These are phyloP conservation scores for Alternaria brassicae DNA, from an alignment of 2,329 filamentous ascomycete genomes.

Conservation along the genomic window DNA sequence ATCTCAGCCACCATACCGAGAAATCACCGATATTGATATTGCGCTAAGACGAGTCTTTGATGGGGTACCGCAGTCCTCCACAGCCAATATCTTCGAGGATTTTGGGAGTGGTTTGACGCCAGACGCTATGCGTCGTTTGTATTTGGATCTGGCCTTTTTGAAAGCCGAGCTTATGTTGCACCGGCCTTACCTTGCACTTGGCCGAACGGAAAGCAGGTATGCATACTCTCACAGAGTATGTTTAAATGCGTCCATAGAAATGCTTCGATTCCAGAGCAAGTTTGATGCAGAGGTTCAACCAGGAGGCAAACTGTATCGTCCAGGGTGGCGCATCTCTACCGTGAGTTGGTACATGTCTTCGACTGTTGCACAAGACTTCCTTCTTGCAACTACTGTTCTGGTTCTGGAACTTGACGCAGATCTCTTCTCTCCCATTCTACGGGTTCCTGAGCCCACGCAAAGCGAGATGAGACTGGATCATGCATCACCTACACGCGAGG, in stretches of 20 bases:
- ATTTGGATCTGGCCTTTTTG: slow-evolving; percentile 42
- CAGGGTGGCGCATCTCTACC: slow-evolving; percentile 45
- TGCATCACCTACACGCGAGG: slow-evolving; percentile 31
- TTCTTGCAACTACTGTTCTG: slow-evolving; percentile 58
- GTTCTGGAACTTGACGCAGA: slow-evolving; percentile 53
- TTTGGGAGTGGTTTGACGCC: slow-evolving; percentile 18
- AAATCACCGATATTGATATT: slow-evolving; percentile 39
- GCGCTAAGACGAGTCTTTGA: slow-evolving; percentile 31
- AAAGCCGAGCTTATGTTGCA: slow-evolving; percentile 49
- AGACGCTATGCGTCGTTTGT: slow-evolving; percentile 37
- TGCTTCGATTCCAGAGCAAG: slow-evolving; percentile 54
- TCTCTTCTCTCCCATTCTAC: slow-evolving; percentile 23
- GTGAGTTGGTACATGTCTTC: slow-evolving; percentile 56
- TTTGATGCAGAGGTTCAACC: slow-evolving; percentile 53
- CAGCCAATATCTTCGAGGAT: slow-evolving; percentile 20
- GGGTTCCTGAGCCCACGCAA: background rate
- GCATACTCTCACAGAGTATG: slow-evolving; percentile 53
- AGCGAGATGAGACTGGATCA: slow-evolving; percentile 27
- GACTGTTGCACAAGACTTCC: slow-evolving; percentile 55
- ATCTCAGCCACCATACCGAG: slow-evolving; percentile 36
- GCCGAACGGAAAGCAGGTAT: slow-evolving; percentile 48
- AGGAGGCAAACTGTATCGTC: slow-evolving; percentile 43
- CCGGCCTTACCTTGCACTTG: slow-evolving; percentile 46
- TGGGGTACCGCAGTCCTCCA: slow-evolving; percentile 29
- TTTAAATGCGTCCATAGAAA: slow-evolving; percentile 55